phyloP scores from a whole-genome alignment of 2,329 filamentous ascomycete species.

The Aureobasidium sp. region DNA sequence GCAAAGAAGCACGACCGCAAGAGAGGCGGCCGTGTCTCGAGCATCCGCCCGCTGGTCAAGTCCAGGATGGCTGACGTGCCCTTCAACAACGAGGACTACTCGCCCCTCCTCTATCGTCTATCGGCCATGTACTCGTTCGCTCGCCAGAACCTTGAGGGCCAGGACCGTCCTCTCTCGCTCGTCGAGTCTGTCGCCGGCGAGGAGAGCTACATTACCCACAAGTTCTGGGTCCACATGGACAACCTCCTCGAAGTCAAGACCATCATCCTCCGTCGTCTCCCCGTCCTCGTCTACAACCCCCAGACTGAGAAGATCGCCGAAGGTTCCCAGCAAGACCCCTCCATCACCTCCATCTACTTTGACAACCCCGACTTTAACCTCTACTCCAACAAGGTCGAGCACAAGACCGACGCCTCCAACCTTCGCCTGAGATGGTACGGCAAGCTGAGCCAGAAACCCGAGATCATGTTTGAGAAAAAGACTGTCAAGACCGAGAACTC shows the following conservation, averaged over 20 bases:
- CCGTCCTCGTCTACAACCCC: slow-evolving; percentile 87
- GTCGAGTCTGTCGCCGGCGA: slow-evolving; percentile 35
- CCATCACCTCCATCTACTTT: slow-evolving; percentile 93
- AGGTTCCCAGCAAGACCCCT: slow-evolving; percentile 69
- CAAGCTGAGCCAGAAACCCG: slow-evolving; percentile 67
- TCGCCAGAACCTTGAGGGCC: slow-evolving; percentile 70
- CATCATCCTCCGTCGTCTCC: slow-evolving; percentile 81
- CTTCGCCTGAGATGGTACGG: slow-evolving; percentile 89
- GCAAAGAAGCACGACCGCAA: slow-evolving; percentile 98
- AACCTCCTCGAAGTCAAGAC: slow-evolving; percentile 97
- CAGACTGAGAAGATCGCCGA: slow-evolving; percentile 77
- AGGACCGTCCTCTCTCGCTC: slow-evolving; percentile 30
- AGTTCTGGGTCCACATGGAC: slow-evolving; percentile 95
- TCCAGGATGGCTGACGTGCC: slow-evolving; percentile 80
- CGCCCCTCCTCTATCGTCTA: slow-evolving; percentile 76
- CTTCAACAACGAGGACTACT: slow-evolving; percentile 93
- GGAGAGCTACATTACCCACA: slow-evolving; percentile 76
- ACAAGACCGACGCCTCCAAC: slow-evolving; percentile 68
- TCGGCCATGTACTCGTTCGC: slow-evolving; percentile 96
- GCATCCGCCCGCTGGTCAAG: slow-evolving; percentile 77
- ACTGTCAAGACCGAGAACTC: slow-evolving; percentile 67
- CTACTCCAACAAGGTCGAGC: slow-evolving; percentile 78
- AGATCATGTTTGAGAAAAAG: slow-evolving; percentile 87
- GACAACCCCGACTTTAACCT: slow-evolving; percentile 81
- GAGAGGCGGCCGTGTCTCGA: slow-evolving; percentile 76